phyloP scores from a whole-genome alignment of 345 rosid species.

The Pelargonium nanum region DNA sequence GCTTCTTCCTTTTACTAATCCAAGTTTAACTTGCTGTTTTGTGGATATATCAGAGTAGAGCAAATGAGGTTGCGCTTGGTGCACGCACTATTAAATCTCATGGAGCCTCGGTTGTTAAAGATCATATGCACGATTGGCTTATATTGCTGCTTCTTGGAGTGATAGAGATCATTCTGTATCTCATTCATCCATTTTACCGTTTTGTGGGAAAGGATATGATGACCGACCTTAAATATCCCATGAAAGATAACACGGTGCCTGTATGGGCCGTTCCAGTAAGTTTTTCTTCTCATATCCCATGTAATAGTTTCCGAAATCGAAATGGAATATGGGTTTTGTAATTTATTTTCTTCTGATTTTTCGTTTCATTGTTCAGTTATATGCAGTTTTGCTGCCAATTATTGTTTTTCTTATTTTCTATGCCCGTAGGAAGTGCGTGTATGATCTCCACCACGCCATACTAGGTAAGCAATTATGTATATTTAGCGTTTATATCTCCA shows the following conservation, averaged over 20 bases:
- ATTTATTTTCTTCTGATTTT: neutral
- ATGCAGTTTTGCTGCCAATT: conserved; percentile 61
- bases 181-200: conserved; percentile 81
- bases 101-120: conserved; percentile 58
- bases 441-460: conserved; percentile 80
- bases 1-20: too few species aligned
- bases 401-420: conserved; percentile 45
- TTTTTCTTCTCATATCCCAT: conserved; percentile 3
- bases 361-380: conserved; percentile 34
- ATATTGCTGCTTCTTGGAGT: conserved; percentile 58
- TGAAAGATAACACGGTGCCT: conserved; percentile 63
- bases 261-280: conserved; percentile 85
- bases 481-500: too few species aligned
- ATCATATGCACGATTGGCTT: conserved; percentile 83
- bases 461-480: conserved; percentile 36
- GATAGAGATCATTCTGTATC: conserved; percentile 44
- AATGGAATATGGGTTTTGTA: too few species aligned
- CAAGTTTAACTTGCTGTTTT: neutral
- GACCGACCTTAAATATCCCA: conserved; percentile 66
- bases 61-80: conserved; percentile 49
- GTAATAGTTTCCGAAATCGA: too few species aligned
- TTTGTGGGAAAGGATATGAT: conserved; percentile 81
- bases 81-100: conserved; percentile 62
- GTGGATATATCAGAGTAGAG: neutral
- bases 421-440: conserved; percentile 60